Evolutionary conservation across 192 early-diverging fungal genomes (phyloP).

Genomic region (Mortierella antarctica): DNA sequence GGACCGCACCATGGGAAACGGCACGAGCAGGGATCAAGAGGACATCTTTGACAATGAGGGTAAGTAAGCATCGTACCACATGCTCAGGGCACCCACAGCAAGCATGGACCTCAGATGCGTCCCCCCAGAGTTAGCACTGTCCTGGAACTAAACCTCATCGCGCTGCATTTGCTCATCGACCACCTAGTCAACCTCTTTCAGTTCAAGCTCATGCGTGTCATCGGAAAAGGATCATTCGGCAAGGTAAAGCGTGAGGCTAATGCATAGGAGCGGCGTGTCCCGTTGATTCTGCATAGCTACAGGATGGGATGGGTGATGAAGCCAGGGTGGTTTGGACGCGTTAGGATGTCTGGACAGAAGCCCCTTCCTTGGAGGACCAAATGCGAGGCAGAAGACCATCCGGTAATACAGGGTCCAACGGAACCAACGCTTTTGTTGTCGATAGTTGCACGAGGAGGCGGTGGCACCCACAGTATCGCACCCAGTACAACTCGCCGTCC

Average conservation of each 20-base stretch:
- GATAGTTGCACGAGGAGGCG: too few species aligned
- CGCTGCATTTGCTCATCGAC: not conserved
- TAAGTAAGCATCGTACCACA: conserved; percentile 17
- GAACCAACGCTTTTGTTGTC: too few species aligned
- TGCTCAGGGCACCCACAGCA: not conserved
- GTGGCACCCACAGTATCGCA: too few species aligned
- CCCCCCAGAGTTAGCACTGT: not conserved
- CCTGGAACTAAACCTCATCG: not conserved
- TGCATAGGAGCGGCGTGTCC: not conserved
- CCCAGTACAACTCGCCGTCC: too few species aligned
- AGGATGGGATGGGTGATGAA: too few species aligned
- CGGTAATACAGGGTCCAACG: too few species aligned
- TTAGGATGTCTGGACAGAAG: too few species aligned
- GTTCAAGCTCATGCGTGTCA: conserved; percentile 80
- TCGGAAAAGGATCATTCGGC: conserved; percentile 90
- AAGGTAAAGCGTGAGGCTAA: conserved; percentile 64
- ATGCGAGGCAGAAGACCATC: too few species aligned
- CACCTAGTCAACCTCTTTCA: conserved; percentile 76
- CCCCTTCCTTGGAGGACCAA: too few species aligned
- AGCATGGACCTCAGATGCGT: too few species aligned
- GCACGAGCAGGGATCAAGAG: conserved; percentile 33
- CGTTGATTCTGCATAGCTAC: too few species aligned
- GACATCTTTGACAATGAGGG: conserved; percentile 49
- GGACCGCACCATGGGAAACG: conserved; percentile 31
- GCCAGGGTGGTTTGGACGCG: too few species aligned